A percentile compares a stretch with the other conserved stretches of the same genome.
Conservation (phyloP, 257 asterid genomes). For the Galeopsis tetrahit region DNA sequence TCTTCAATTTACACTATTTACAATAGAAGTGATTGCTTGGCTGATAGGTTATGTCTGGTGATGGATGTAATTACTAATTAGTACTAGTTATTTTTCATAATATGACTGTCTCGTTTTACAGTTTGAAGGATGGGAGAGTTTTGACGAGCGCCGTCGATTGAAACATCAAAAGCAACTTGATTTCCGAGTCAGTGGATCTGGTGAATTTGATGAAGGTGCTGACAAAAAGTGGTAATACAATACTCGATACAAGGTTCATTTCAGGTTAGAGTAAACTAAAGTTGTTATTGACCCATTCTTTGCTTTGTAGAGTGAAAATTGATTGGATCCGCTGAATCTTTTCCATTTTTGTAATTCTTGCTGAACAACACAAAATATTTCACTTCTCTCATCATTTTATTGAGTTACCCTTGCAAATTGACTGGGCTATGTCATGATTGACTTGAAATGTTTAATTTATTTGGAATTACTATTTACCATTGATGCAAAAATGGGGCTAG, state of each 20-base stretch:
- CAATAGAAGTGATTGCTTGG: neutral
- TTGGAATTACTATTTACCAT: too few species aligned
- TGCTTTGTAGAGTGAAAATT: neutral
- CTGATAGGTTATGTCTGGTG: constrained; percentile 2
- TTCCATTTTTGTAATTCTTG: neutral
- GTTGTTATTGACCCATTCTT: neutral
- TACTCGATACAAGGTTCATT: constrained; percentile 21
- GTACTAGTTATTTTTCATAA: neutral
- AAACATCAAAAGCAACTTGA: constrained; percentile 97
- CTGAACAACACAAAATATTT: neutral
- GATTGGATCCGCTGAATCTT: neutral
- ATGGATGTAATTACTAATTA: neutral
- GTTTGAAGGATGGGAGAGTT: constrained; percentile 92
- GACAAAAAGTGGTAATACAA: constrained; percentile 58
- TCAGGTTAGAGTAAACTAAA: constrained; percentile 1
- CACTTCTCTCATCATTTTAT: too few species aligned
- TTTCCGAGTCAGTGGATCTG: constrained; percentile 69
- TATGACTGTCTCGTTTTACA: constrained; percentile 33
- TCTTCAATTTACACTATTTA: neutral
- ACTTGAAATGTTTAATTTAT: too few species aligned
- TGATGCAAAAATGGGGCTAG: too few species aligned
- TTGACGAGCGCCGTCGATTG: constrained; percentile 74
- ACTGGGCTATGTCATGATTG: too few species aligned
- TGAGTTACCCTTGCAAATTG: too few species aligned
- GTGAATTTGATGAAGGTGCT: constrained; percentile 95